Evolutionary conservation across 306 rosid species (phyloP), one percentile per base, ranked within the genome.

Genomic region (Gillenia trifoliata): DNA sequence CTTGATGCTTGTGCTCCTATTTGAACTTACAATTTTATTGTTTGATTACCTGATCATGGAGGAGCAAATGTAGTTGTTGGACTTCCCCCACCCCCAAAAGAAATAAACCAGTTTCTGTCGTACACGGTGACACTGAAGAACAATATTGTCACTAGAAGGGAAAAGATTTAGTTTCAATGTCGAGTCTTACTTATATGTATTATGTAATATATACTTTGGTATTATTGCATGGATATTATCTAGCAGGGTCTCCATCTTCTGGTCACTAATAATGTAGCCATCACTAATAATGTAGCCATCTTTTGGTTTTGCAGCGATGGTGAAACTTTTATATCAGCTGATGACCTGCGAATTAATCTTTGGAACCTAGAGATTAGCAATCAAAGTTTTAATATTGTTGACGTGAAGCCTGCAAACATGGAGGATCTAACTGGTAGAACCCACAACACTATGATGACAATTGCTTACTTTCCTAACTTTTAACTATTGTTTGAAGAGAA

Each of bases 341-440:
- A 95, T 85, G 99, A 95, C 82, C 84, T 95, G 85, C 91, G 98
- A 76, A 89, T 95, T 85, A 95, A 95, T 83, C 99, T 95, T 68
- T 95, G 99, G 99, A 95, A 95, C 82, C 80, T 95, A 86, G 99
- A 90, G 90, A 92, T 95, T 83, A 95, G 99, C 90, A 90, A 56
- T 85, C 99, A 95, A 85, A 95, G 99, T 89, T 95, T 92, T 76
- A 95, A 95, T 81, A 95, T 95, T 47, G 93, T 95, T 81, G 99
- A 95, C 20, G 98, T 95, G 63, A 95, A 95, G 86, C 99, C 99
- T 76, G 82, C 99, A 79, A 92, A 92, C 86, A 95, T 95, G 99
- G 99, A 92, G 76, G 99, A 95, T 86, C 93, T 95, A 70, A 95
- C 98, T 69, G 99, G 99, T 95, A 84, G 71, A 43, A 78, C 57